phyloP scores from a whole-genome alignment of 768 basidiomycete genomes.

The Leccinum longicurvipes region DNA sequence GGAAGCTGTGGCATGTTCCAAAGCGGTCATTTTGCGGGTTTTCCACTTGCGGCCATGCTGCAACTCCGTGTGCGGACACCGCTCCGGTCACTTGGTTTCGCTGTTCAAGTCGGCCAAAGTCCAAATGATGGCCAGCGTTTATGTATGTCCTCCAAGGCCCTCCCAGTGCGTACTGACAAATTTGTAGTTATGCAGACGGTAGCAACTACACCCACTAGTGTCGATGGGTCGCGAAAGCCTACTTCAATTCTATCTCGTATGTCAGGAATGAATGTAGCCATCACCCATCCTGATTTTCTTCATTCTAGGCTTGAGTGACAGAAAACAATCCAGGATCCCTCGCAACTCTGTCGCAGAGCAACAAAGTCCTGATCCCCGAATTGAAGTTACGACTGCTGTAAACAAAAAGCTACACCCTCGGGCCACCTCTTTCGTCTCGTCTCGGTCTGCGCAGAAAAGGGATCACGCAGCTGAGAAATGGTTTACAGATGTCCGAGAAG shows the following conservation, averaged over 20 bases:
- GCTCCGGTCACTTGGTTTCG: conserved; percentile 8
- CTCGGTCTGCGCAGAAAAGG: conserved; percentile 20
- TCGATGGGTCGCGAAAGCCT: neutral
- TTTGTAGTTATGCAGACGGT: conserved; percentile 1
- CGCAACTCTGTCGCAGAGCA: conserved; percentile 5
- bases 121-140: neutral
- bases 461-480: conserved; percentile 24
- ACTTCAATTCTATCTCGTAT: conserved; percentile 21
- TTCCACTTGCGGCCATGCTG: conserved; percentile 15
- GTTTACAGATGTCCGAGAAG: conserved; percentile 19
- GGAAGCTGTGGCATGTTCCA: conserved; percentile 8
- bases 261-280: conserved; percentile 3
- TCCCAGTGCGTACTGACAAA: conserved; percentile 2
- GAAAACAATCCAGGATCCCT: neutral
- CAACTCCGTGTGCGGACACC: conserved; percentile 7
- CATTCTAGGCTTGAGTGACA: conserved; percentile 19
- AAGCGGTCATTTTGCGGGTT: conserved; percentile 2
- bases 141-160: neutral
- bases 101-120: conserved; percentile 5
- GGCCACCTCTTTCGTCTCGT: conserved; percentile 20
- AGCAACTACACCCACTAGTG: neutral
- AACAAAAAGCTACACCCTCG: conserved; percentile 1
- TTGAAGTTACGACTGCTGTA: neutral
- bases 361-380: neutral
- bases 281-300: neutral